Evolutionary conservation across 352 stramenopile species (phyloP), one percentile per base, ranked within the genome.

Genomic region (Phytophthora citrophthora): DNA sequence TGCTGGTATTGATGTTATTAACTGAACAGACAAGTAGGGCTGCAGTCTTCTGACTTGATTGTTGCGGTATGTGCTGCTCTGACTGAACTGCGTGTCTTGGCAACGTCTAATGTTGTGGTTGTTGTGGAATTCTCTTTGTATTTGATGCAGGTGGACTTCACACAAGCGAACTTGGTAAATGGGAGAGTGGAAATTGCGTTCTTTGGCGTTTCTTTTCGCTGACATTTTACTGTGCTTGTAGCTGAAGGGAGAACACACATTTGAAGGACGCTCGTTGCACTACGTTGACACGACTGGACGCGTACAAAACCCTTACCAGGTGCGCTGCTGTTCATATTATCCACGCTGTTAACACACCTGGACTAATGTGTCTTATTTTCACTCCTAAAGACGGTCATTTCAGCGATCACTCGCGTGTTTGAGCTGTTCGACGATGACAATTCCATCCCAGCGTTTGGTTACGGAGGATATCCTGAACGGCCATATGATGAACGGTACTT

Each of bases 381-480:
- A 26, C n/a, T 38, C 12, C 26, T 60, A 24, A 38, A 93, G 83
- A 82, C 62, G 15, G 87, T 90, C 1, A 91, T 95, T 51, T 88
- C 72, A n/a, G 70, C 89, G 16, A 87, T 95, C 24, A 83, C 85
- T 8, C 76, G 76, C 7, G 86, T 90, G 13, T 76, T 95, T 34
- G 83, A 91, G 63, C 62, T 76, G 8, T 95, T 94, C 48, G 83
- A 91, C 49, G 82, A 92, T 47, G 82, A 93, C 60, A 77, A 89
- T 43, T 77, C 83, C 15, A 93, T 95, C 51, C 86, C 86, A 8
- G 77, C 77, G 15, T 92, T 79, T 48, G 85, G 81, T 8, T 94
- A 92, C 47, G 83, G 83, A 15, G 87, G 39, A 2, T 69, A 87
- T 31, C 70, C 72, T 11, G 41, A 72, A 31, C 48, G 46, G 1